phyloP scores from a whole-genome alignment of 257 asterid genomes.

The Plantago major region DNA sequence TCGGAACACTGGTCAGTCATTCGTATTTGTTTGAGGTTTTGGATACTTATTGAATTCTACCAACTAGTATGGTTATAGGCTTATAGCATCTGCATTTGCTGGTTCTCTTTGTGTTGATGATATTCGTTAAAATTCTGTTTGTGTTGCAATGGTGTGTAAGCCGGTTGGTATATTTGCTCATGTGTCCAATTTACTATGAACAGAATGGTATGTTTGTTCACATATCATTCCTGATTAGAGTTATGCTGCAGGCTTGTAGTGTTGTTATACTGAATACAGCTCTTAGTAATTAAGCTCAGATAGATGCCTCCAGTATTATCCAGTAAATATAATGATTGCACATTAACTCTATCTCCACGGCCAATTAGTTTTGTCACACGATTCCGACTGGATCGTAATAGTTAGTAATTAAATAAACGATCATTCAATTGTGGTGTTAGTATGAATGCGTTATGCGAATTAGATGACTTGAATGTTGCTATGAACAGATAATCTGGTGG shows the following conservation, averaged over 20 bases:
- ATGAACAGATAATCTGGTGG: constrained; percentile 82
- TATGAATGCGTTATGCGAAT: neutral
- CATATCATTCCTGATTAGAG: too few relatives aligned
- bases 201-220: too few relatives aligned
- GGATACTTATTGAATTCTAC: neutral
- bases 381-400: constrained; percentile 2
- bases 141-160: neutral
- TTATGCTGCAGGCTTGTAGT: neutral
- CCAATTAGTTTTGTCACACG: neutral
- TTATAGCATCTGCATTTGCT: neutral
- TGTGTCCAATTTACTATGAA: too few relatives aligned
- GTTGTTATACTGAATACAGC: neutral
- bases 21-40: constrained; percentile 12
- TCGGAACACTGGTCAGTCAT: constrained; percentile 57
- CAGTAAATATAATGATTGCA: neutral
- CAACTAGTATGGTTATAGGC: neutral
- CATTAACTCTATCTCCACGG: neutral
- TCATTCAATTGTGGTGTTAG: neutral
- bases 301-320: neutral
- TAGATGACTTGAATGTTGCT: constrained; percentile 9
- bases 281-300: neutral
- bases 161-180: too few relatives aligned
- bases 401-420: neutral
- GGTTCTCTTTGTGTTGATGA: neutral
- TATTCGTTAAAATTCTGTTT: neutral